A percentile compares a stretch with the other conserved stretches of the same genome.
Evolutionary conservation across 2,329 filamentous ascomycete species (phyloP).

Genomic region (Xylaria sp.): DNA sequence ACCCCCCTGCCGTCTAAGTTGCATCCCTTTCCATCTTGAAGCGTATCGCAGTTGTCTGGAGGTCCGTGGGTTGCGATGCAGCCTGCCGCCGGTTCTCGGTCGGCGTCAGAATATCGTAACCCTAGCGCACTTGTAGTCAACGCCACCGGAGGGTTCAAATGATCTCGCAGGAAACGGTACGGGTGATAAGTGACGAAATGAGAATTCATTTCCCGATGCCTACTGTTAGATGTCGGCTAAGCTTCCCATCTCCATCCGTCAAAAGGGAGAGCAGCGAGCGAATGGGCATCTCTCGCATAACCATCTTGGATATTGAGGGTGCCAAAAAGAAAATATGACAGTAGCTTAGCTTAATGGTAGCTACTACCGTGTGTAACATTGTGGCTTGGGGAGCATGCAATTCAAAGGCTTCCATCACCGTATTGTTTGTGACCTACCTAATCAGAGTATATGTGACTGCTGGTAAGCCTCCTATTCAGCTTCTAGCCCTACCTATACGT

Average conservation of each 20-base stretch:
- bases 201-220: not conserved
- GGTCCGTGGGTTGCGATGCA: conserved; percentile 21
- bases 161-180: not conserved
- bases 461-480: conserved; percentile 8
- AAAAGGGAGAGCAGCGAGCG: not conserved
- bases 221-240: conserved; percentile 5
- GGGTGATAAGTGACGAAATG: not conserved
- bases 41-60: not conserved
- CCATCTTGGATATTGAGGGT: not conserved
- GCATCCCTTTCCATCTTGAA: conserved; percentile 8
- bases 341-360: not conserved
- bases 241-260: not conserved
- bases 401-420: not conserved
- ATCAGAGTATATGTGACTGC: conserved; percentile 4
- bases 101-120: conserved; percentile 13
- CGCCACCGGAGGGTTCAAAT: conserved; percentile 13
- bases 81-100: conserved; percentile 29
- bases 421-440: not conserved
- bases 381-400: not conserved
- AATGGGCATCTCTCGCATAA: not conserved
- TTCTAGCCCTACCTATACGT: conserved; percentile 10
- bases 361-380: not conserved
- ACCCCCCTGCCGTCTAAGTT: conserved; percentile 7
- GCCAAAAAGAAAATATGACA: not conserved
- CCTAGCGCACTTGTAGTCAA: not conserved